Percentiles rank a stretch among this genome's conserved stretches.
Conservation (phyloP, 306 rosid genomes). For the Cucurbita maxima region DNA sequence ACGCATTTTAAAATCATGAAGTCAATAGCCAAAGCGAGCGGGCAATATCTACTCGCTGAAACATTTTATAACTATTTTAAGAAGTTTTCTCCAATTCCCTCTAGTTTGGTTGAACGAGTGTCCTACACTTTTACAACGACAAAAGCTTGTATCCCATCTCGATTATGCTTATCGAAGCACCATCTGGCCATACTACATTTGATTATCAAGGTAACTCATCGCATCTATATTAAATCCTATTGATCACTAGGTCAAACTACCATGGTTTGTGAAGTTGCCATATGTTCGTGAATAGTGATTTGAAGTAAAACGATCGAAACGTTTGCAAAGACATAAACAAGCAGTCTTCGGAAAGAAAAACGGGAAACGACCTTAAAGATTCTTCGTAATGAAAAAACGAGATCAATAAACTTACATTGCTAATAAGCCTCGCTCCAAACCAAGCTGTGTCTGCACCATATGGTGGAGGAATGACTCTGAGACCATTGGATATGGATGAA, state of each 20-base stretch:
- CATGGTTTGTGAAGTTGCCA: neutral
- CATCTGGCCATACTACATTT: no score
- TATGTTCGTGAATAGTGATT: neutral
- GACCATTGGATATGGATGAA: constrained; percentile 36
- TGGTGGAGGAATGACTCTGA: constrained; percentile 64
- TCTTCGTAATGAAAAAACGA: neutral
- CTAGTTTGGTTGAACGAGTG: neutral
- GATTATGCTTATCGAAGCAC: no score
- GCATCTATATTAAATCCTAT: neutral
- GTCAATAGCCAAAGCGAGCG: no score
- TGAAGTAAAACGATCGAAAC: neutral
- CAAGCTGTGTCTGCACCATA: constrained; percentile 68
- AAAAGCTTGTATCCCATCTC: no score
- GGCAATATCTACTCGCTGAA: no score
- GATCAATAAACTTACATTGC: constrained; percentile 47
- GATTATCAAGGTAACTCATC: no score
- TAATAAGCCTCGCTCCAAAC: constrained; percentile 76
- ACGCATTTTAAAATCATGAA: no score
- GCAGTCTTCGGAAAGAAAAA: neutral
- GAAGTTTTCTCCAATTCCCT: neutral
- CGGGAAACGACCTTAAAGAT: neutral
- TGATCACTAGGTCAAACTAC: neutral
- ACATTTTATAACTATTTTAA: neutral
- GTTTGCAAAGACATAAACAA: neutral
- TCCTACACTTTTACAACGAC: no score